Conservation (phyloP, 345 rosid species). For the Eutrema yunnanense region DNA sequence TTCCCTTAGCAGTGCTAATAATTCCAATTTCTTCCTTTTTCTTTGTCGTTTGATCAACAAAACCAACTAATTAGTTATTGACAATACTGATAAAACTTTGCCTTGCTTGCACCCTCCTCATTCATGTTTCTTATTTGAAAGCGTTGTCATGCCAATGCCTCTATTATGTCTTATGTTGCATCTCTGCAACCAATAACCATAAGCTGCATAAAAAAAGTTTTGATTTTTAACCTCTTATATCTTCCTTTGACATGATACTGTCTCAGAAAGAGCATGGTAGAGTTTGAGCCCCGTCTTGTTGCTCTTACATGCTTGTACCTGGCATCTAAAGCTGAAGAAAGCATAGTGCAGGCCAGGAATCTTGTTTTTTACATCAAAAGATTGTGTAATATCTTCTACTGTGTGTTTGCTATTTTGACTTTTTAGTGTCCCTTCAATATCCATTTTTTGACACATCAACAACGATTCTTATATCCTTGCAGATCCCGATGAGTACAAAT, state of each 20-base stretch:
- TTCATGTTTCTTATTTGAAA: no score
- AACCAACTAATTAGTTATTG: not conserved
- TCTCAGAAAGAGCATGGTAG: conserved; percentile 79
- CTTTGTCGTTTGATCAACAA: not conserved
- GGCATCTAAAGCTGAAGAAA: conserved; percentile 97
- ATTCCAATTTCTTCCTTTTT: not conserved
- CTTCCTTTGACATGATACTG: not conserved
- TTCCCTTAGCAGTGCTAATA: not conserved
- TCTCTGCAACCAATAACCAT: not conserved
- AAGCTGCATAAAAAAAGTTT: not conserved
- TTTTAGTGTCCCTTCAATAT: not conserved
- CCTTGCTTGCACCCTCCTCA: no score
- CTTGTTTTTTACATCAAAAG: conserved; percentile 61
- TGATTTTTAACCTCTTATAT: not conserved
- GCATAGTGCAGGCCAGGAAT: conserved; percentile 80
- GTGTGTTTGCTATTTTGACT: not conserved
- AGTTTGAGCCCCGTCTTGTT: conserved; percentile 89
- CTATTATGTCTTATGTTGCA: not conserved
- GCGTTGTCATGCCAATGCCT: not conserved
- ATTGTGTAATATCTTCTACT: conserved; percentile 46
- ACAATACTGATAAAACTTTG: not conserved
- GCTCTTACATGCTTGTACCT: conserved; percentile 89
- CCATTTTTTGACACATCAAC: conserved; percentile 11
- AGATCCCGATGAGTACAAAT: conserved; percentile 74
- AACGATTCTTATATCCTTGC: conserved; percentile 22